phyloP scores from a whole-genome alignment of 139 green algal genomes.

The Cymbomonas tetramitiformis region DNA sequence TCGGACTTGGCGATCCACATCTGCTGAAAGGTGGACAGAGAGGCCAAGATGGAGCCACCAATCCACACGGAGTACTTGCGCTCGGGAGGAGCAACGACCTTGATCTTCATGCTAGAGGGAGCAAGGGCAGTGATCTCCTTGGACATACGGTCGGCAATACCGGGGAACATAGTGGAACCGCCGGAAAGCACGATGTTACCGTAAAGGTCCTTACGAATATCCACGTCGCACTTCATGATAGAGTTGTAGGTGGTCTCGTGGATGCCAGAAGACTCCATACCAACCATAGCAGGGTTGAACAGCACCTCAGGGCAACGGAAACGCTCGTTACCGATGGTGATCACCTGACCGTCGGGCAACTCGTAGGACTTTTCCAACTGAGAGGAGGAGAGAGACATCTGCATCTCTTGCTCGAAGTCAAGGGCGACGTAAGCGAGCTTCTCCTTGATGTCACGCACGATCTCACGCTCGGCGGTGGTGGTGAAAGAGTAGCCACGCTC shows the following conservation, averaged over 20 bases:
- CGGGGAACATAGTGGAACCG: constrained; percentile 93
- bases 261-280: constrained; percentile 76
- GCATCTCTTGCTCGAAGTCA: constrained; percentile 91
- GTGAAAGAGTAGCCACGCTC: constrained; percentile 96
- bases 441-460: constrained; percentile 98
- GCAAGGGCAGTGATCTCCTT: constrained; percentile 83
- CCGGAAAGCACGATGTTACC: constrained; percentile 80
- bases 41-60: constrained; percentile 90
- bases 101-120: constrained; percentile 85
- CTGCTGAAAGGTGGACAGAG: constrained; percentile 89
- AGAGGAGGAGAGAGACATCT: constrained; percentile 46
- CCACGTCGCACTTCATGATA: constrained; percentile 97
- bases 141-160: constrained; percentile 88
- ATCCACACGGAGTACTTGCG: constrained; percentile 92
- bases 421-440: constrained; percentile 94
- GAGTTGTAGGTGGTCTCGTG: constrained; percentile 93
- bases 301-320: constrained; percentile 94
- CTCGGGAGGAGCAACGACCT: constrained; percentile 82
- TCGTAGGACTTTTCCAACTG: constrained; percentile 80
- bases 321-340: constrained; percentile 85
- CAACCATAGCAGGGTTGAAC: constrained; percentile 80
- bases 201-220: constrained; percentile 95
- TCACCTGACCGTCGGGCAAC: constrained; percentile 57
- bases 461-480: constrained; percentile 91
- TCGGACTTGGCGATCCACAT: constrained; percentile 86